Base-by-base conservation (phyloP, 2,329 filamentous ascomycete genomes). In the Scopulariopsis brevicaulis region DNA sequence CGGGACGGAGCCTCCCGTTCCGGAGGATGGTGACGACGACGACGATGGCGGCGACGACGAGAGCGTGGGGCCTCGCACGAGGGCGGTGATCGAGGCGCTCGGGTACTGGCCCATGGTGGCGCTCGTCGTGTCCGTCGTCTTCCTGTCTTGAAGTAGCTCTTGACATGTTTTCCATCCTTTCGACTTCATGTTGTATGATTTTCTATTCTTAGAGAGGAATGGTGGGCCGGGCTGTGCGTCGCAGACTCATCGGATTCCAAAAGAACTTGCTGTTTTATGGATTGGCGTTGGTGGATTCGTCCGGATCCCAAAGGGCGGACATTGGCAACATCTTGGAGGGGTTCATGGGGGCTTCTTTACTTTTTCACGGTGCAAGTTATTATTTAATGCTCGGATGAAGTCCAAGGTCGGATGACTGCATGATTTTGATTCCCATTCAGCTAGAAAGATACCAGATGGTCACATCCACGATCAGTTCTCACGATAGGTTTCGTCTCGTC, bases 1-100 rank as follows among this genome's bases (percentile, higher is more conserved):
- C 63, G 83, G 82, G 54, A 87, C 85, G 0, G 85, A 82, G 0
- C 75, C 78, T 0, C 60, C 73, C 15, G 75, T 74, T 14, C 68
- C 75, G 8, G 68, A 71, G 54, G 67, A 72, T 6, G 64, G 65
- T 46, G 68, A 62, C 22, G 71, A 70, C n/a, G 62, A 61, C 2
- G 65, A 69, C 34, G 67, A 72, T 6, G 64, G 65, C 50, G 68
- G 62, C 22, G 71, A 70, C n/a, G 62, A 61, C 2, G 65, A 69
- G 32, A 61, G 74, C 61, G n/a, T 7, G 20, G 11, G n/a, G n/a
- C n/a, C n/a, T n/a, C n/a, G n/a, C n/a, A n/a, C 22, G 46, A 63
- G 62, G 14, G 63, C 63, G 1, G 56, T 77, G 48, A 64, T 72
- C 2, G 66, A 74, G 59, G 63, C 71, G 1, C 67, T 73, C 4